Conservation (phyloP, 2,329 filamentous ascomycete genomes). For the Sodiomyces alkalinus region DNA sequence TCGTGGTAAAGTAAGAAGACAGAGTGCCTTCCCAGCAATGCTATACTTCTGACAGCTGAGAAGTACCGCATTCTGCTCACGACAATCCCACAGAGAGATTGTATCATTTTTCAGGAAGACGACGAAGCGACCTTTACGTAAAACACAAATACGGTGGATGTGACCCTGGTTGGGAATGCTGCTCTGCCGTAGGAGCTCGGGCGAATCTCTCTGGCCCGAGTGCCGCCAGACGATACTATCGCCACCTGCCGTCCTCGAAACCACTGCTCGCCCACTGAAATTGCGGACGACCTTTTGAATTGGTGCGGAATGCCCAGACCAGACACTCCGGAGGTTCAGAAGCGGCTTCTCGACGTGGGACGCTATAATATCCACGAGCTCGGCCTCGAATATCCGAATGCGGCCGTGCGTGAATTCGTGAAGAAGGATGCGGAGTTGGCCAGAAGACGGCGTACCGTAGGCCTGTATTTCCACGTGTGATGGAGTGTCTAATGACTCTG, state of each 20-base stretch:
- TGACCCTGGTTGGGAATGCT: conserved; percentile 51
- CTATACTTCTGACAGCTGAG: conserved; percentile 44
- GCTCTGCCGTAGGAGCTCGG: conserved; percentile 50
- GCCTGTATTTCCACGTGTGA: conserved; percentile 53
- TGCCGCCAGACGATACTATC: conserved; percentile 79
- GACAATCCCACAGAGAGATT: conserved; percentile 69
- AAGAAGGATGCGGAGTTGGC: conserved; percentile 56
- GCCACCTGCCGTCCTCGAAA: conserved; percentile 65
- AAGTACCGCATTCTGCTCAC: conserved; percentile 38
- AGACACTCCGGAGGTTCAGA: conserved; percentile 47
- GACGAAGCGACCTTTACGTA: conserved; percentile 64
- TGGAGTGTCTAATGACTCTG: conserved; percentile 4
- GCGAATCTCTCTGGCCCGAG: conserved; percentile 29
- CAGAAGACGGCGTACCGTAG: conserved; percentile 52
- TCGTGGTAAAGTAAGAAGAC: conserved; percentile 59
- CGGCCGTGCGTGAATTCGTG: conserved; percentile 80
- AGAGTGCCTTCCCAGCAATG: conserved; percentile 57
- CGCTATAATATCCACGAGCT: conserved; percentile 69
- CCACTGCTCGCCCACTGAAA: conserved; percentile 61
- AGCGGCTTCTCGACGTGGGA: conserved; percentile 46
- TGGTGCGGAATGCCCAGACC: conserved; percentile 71
- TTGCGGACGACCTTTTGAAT: conserved; percentile 81
- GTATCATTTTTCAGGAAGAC: conserved; percentile 61
- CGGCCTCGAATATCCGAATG: conserved; percentile 67
- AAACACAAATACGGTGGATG: conserved; percentile 66